Evolutionary conservation across 352 stramenopile genomes (phyloP).

Genomic region (Pythium monospermum): DNA sequence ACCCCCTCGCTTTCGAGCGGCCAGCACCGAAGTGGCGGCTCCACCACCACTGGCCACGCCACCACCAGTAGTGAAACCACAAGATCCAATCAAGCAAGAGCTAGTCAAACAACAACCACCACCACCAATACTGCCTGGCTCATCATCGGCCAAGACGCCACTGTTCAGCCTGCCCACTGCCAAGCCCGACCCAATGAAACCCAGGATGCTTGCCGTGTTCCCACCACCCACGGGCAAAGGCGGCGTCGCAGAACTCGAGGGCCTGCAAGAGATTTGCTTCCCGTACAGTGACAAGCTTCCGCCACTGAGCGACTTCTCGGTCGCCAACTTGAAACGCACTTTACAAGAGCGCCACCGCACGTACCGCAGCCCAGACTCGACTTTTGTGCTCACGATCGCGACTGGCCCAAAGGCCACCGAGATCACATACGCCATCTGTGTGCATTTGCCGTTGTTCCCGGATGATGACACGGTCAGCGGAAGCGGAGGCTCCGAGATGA

Average conservation of each 20-base stretch:
- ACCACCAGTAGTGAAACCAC: not conserved
- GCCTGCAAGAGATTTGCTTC: constrained; percentile 72
- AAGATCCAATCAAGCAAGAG: not conserved
- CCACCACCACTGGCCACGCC: constrained; percentile 7
- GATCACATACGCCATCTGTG: constrained; percentile 68
- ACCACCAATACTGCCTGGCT: no score
- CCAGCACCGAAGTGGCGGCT: constrained; percentile 8
- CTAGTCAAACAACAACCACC: not conserved
- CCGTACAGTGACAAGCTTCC: constrained; percentile 49
- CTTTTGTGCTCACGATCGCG: constrained; percentile 68
- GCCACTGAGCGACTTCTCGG: constrained; percentile 44
- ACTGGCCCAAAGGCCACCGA: constrained; percentile 39
- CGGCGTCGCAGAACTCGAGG: constrained; percentile 52
- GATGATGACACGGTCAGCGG: constrained; percentile 29
- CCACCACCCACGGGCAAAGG: constrained; percentile 32
- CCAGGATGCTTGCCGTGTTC: constrained; percentile 49
- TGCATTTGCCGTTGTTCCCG: constrained; percentile 56
- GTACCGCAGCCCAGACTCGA: constrained; percentile 56
- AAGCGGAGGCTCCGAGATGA: no score
- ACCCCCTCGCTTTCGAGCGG: constrained; percentile 17
- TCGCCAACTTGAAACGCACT: constrained; percentile 44
- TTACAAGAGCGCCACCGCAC: constrained; percentile 66
- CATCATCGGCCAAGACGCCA: not conserved
- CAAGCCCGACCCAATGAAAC: constrained; percentile 16
- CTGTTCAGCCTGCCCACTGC: not conserved